Percentiles rank a stretch among this genome's conserved stretches.
phyloP scores from a whole-genome alignment of 345 rosid species.

The Salix purpurea region DNA sequence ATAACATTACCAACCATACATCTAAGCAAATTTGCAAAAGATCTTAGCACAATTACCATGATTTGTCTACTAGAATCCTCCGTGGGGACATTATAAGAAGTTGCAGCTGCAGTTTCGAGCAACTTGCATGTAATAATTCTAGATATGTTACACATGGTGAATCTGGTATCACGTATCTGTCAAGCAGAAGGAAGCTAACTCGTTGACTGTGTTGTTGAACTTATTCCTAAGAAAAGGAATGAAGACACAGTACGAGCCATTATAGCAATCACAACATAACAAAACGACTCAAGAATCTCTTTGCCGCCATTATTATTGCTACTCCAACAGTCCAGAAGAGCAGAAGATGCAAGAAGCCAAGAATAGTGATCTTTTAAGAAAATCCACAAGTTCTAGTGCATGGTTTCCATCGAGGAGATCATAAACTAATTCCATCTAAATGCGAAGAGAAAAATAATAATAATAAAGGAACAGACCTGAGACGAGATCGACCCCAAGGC shows the following conservation, averaged over 20 bases:
- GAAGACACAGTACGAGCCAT: not conserved
- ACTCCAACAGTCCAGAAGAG: not conserved
- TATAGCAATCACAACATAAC: not conserved
- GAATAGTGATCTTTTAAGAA: not conserved
- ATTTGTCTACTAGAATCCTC: not conserved
- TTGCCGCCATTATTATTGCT: not conserved
- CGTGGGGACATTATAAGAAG: not conserved
- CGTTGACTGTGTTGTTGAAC: not conserved
- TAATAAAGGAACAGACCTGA: constrained; percentile 44
- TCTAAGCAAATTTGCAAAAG: not conserved
- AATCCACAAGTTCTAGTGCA: not conserved
- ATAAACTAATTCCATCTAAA: not conserved
- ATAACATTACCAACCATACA: not conserved
- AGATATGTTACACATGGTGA: not conserved
- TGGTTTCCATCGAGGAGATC: not conserved
- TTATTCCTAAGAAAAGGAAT: not conserved
- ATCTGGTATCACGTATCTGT: not conserved
- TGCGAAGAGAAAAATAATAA: not conserved
- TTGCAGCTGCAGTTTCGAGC: not conserved
- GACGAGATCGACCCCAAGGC: constrained; percentile 96
- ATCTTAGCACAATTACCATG: not conserved
- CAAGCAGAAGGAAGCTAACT: not conserved
- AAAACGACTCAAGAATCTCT: not conserved
- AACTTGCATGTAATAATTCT: not conserved
- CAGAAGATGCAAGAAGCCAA: not conserved